phyloP scores from a whole-genome alignment of 495 filamentous ascomycete genomes.

The Corynascus novoguineensis region DNA sequence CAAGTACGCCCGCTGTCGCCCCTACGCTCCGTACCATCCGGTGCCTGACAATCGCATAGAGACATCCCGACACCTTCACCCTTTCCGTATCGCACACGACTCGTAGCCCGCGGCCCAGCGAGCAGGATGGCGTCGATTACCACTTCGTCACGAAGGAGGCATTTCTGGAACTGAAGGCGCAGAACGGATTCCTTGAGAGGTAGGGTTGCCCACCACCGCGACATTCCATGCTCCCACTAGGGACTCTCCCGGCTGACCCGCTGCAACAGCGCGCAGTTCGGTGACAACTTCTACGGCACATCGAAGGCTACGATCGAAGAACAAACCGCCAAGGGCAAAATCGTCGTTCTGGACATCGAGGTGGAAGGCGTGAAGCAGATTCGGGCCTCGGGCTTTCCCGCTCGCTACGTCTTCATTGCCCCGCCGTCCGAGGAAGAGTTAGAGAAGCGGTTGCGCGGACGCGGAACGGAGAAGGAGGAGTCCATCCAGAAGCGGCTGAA shows the following conservation, averaged over 20 bases:
- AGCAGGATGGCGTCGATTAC: slow-evolving; percentile 74
- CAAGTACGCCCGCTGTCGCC: slow-evolving; percentile 16
- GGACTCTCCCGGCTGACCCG: background rate
- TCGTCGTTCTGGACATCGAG: slow-evolving; percentile 81
- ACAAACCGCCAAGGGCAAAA: slow-evolving; percentile 60
- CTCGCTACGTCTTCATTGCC: slow-evolving; percentile 79
- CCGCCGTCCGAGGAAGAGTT: slow-evolving; percentile 72
- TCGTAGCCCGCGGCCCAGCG: slow-evolving; percentile 66
- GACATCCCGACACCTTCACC: slow-evolving; percentile 66
- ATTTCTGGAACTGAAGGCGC: slow-evolving; percentile 62
- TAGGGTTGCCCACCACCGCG: background rate
- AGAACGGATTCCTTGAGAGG: slow-evolving; percentile 74
- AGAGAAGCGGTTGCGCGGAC: slow-evolving; percentile 69
- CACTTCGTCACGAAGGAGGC: slow-evolving; percentile 65
- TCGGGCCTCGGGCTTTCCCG: slow-evolving; percentile 64
- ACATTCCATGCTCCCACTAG: background rate
- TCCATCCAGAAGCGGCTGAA: slow-evolving; percentile 65
- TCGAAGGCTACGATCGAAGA: slow-evolving; percentile 69
- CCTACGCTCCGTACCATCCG: slow-evolving; percentile 39
- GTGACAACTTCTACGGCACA: slow-evolving; percentile 86
- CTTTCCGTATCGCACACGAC: slow-evolving; percentile 88
- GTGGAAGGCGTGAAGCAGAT: slow-evolving; percentile 99
- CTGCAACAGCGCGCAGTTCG: slow-evolving; percentile 61
- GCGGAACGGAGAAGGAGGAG: slow-evolving; percentile 79
- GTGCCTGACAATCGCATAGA: slow-evolving; percentile 24